Evolutionary conservation across 2,329 filamentous ascomycete species (phyloP), one percentile per base, ranked within the genome.

Genomic region (Colletotrichum lupini): DNA sequence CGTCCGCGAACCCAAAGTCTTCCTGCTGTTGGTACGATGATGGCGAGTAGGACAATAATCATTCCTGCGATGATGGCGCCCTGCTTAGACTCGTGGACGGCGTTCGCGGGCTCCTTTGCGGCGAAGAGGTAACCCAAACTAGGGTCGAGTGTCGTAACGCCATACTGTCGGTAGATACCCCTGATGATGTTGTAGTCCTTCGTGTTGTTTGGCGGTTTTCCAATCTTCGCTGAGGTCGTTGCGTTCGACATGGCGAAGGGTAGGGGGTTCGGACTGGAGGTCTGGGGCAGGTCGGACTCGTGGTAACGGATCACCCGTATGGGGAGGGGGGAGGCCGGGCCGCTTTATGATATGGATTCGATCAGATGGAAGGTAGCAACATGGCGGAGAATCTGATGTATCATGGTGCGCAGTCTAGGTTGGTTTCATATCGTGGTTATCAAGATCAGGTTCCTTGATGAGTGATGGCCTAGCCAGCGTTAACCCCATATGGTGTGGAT

Each of bases 61-160:
- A 74, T 74, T 22, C 73, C 69, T 2, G 58, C 69, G 9, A 74
- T 74, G 57, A 74, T 73, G 57, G 60, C 69, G n/a, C 46, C 56
- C 24, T 74, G 73, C 32, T 73, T 73, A 57, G 63, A 61, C 28
- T 74, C 69, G 42, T 74, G 73, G 9, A 66, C 73, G 5, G 62
- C 63, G 5, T 65, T 46, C 11, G 61, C 49, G 3, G 69, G 69
- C 61, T 61, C 52, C 24, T 46, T 49, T n/a, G 69, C 69, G 22
- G 73, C 65, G 26, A 73, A 69, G 2, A 62, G 22, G 30, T 73
- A 73, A 30, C 69, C 73, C 32, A 56, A 26, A 37, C 60, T 69
- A 32, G 65, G 65, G 46, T 74, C 65, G 42, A 74, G 37, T 7
- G 46, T 69, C 9, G 73, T 73, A 30, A 68, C 30, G 11, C 69